These are phyloP conservation scores for Mycena galericulata DNA, from an alignment of 768 basidiomycete species.

Conservation along the genomic window DNA sequence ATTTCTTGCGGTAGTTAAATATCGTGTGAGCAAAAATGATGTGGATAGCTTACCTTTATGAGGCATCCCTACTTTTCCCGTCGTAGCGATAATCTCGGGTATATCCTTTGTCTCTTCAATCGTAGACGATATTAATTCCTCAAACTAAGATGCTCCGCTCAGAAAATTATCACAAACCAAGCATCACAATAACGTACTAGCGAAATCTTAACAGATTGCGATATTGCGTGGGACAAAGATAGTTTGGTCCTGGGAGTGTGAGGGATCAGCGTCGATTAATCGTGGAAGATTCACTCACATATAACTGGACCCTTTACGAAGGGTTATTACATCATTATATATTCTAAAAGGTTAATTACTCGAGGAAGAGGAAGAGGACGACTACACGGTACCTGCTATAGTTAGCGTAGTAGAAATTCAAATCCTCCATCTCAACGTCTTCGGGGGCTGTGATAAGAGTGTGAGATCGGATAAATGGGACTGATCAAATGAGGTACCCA, in stretches of 20 bases:
- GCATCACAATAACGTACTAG: conserved; percentile 58
- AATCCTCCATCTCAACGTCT: conserved; percentile 94
- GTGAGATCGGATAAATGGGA: conserved; percentile 9
- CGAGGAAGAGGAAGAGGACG: conserved; percentile 13
- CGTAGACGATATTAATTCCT: conserved; percentile 90
- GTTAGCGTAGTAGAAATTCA: conserved; percentile 97
- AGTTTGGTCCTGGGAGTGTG: conserved; percentile 84
- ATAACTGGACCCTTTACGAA: conserved; percentile 94
- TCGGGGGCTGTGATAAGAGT: conserved; percentile 70
- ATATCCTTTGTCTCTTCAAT: conserved; percentile 98
- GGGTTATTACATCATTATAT: conserved; percentile 97
- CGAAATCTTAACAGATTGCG: conserved; percentile 98
- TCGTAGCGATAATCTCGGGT: conserved; percentile 92
- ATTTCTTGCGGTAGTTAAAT: conserved; percentile 68
- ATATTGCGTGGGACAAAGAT: conserved; percentile 92
- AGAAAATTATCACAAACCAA: not conserved
- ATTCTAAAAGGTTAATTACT: conserved; percentile 62
- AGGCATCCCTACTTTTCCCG: conserved; percentile 92
- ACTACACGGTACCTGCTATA: conserved; percentile 80
- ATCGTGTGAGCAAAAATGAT: conserved; percentile 21
- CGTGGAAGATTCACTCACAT: conserved; percentile 68
- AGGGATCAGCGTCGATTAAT: conserved; percentile 8
- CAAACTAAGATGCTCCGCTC: conserved; percentile 67
- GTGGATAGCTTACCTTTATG: conserved; percentile 69
- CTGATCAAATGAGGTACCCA: conserved; percentile 61